A percentile compares a stretch with the other conserved stretches of the same genome.
Evolutionary conservation across 495 filamentous ascomycete species (phyloP).

Genomic region (Penicillium canescens): DNA sequence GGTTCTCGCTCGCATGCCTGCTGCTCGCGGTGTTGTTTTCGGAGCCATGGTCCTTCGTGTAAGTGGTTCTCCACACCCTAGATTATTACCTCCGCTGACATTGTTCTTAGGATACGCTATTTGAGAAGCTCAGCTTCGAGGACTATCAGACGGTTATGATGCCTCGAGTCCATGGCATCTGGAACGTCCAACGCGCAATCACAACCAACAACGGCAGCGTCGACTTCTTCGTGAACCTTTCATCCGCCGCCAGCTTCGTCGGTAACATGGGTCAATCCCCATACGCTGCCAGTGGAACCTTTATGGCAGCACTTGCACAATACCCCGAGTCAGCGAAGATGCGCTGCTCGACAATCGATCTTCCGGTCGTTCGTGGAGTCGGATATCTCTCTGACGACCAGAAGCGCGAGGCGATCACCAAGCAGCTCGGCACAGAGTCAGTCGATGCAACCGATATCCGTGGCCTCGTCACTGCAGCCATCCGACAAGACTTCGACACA

Average conservation of each 20-base stretch:
- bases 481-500: slow-evolving; percentile 23
- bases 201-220: slow-evolving; percentile 20
- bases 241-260: slow-evolving; percentile 41
- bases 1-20: slow-evolving; percentile 19
- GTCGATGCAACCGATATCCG: slow-evolving; percentile 28
- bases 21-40: slow-evolving; percentile 39
- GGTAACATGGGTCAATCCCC: slow-evolving; percentile 45
- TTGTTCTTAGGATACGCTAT: slow-evolving; percentile 29
- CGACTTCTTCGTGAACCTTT: slow-evolving; percentile 55
- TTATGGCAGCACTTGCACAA: slow-evolving; percentile 39
- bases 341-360: slow-evolving; percentile 37
- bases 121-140: slow-evolving; percentile 48
- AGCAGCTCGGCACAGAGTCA: slow-evolving; percentile 23
- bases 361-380: slow-evolving; percentile 38
- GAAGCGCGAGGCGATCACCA: slow-evolving; percentile 19
- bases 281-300: slow-evolving; percentile 44
- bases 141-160: slow-evolving; percentile 41
- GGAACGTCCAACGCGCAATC: slow-evolving; percentile 58
- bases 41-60: slow-evolving; percentile 42
- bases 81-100: background rate
- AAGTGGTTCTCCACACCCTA: background rate
- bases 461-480: slow-evolving; percentile 27
- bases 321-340: slow-evolving; percentile 33
- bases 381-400: slow-evolving; percentile 40
- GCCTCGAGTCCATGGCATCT: slow-evolving; percentile 51